Evolutionary conservation across 768 basidiomycete species (phyloP).

Genomic region (Kwoniella heveanensis): DNA sequence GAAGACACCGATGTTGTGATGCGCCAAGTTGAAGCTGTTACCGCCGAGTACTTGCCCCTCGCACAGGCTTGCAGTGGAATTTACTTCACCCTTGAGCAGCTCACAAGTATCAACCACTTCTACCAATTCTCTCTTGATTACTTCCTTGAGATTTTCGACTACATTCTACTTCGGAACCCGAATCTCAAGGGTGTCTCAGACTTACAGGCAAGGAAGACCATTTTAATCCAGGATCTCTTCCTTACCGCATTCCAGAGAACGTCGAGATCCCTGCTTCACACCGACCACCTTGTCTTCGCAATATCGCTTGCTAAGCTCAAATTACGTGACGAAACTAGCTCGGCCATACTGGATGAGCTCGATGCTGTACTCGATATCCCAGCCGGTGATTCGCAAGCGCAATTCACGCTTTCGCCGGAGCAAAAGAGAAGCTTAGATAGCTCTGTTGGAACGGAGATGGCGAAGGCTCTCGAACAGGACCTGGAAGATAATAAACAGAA

Average conservation of each 20-base stretch:
- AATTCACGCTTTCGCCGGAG: constrained; percentile 55
- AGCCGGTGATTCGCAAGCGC: constrained; percentile 55
- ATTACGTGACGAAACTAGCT: constrained; percentile 65
- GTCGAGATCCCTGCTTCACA: constrained; percentile 82
- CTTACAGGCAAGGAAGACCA: constrained; percentile 69
- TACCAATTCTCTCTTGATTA: constrained; percentile 97
- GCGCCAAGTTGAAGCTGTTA: constrained; percentile 94
- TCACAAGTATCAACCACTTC: constrained; percentile 92
- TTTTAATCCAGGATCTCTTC: constrained; percentile 86
- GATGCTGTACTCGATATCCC: constrained; percentile 82
- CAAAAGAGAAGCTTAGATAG: constrained; percentile 33
- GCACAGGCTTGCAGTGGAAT: constrained; percentile 95
- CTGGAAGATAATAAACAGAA: constrained; percentile 59
- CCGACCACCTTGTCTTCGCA: constrained; percentile 87
- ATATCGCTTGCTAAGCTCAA: constrained; percentile 88
- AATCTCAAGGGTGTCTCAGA: constrained; percentile 79
- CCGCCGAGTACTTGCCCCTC: constrained; percentile 87
- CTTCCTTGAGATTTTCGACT: constrained; percentile 99
- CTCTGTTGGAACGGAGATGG: constrained; percentile 21
- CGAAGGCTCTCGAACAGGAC: constrained; percentile 32
- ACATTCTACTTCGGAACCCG: constrained; percentile 87
- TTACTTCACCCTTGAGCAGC: constrained; percentile 94
- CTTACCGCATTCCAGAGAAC: constrained; percentile 83
- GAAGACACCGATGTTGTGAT: constrained; percentile 95
- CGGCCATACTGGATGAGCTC: constrained; percentile 65